Evolutionary conservation across 2,329 filamentous ascomycete species (phyloP), one percentile per base, ranked within the genome.

Genomic region (Esteya vermicola): DNA sequence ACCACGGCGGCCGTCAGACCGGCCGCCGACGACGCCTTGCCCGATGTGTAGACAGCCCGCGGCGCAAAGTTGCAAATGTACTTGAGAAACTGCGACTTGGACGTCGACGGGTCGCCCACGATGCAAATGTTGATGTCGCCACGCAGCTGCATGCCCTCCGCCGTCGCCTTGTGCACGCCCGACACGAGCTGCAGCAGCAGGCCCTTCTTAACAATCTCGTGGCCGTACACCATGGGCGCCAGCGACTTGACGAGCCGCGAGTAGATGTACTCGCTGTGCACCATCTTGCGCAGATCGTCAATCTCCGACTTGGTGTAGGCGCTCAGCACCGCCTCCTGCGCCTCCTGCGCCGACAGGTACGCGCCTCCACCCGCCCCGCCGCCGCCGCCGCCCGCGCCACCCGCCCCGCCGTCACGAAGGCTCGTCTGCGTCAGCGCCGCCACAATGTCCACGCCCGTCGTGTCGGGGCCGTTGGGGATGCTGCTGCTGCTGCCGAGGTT

Each of bases 81-180:
- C 64, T 96, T 96, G 51, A 98, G 66, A 59, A 98, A 98, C 52
- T 98, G 91, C 25, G 88, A 95, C 59, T 98, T 98, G 48, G 85
- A 93, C 2, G 91, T 98, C 10, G 85, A 93, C 1, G 91, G 91
- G 55, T 98, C 91, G 44, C 91, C 91, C 43, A 98, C 91, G 50
- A 98, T 85, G 60, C 91, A 98, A 46, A 98, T 93, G 63, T 98
- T 98, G 67, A 98, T 88, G 55, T 98, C 91, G 50, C 91, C 91
- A 71, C 91, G 79, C 33, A 98, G 71, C 47, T 88, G 78, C 85
- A 98, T 94, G 46, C 85, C 89, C 61, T 98, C 91, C 0, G 85
- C 73, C 0, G 91, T 98, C 19, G 75, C 74, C 59, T 98, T 98
- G 61, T 78, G 78, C 3, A 98, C 85, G 65, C 91, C 91, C n/a